phyloP scores from a whole-genome alignment of 495 filamentous ascomycete species.

The Trichoderma erinaceum region DNA sequence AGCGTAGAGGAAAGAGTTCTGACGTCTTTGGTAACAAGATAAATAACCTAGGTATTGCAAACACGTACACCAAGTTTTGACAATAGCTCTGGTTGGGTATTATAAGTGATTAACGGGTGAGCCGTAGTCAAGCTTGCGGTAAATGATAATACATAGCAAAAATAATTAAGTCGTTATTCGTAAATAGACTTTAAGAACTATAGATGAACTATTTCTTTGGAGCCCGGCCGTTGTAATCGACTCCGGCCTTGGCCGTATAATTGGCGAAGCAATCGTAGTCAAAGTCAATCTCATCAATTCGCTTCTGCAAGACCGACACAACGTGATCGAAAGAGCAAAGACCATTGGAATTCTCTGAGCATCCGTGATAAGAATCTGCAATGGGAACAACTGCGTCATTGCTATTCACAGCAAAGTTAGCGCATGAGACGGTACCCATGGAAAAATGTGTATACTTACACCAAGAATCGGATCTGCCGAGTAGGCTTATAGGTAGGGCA shows the following conservation, averaged over 20 bases:
- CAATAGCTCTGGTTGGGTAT: too few species aligned
- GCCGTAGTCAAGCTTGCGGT: too few species aligned
- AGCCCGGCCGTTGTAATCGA: slow-evolving; percentile 29
- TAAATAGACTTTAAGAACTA: too few species aligned
- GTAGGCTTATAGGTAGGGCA: slow-evolving; percentile 25
- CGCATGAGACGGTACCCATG: not conserved
- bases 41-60: too few species aligned
- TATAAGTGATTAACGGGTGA: too few species aligned
- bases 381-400: slow-evolving; percentile 28
- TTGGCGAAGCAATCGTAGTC: slow-evolving; percentile 31
- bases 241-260: slow-evolving; percentile 23
- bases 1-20: too few species aligned
- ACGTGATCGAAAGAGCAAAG: slow-evolving; percentile 30
- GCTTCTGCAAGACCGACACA: slow-evolving; percentile 24
- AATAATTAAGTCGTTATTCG: too few species aligned
- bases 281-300: slow-evolving; percentile 29
- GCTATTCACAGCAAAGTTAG: slow-evolving; percentile 12
- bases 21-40: too few species aligned
- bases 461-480: slow-evolving; percentile 28
- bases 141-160: too few species aligned
- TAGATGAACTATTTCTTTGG: slow-evolving; percentile 10
- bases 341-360: slow-evolving; percentile 22
- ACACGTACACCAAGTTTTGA: too few species aligned
- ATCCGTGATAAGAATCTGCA: slow-evolving; percentile 25
- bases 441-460: slow-evolving; percentile 19